A percentile compares a stretch with the other conserved stretches of the same genome.
These are phyloP conservation scores for Talaromyces stipitatus DNA, from an alignment of 495 filamentous ascomycete genomes.

Conservation along the genomic window DNA sequence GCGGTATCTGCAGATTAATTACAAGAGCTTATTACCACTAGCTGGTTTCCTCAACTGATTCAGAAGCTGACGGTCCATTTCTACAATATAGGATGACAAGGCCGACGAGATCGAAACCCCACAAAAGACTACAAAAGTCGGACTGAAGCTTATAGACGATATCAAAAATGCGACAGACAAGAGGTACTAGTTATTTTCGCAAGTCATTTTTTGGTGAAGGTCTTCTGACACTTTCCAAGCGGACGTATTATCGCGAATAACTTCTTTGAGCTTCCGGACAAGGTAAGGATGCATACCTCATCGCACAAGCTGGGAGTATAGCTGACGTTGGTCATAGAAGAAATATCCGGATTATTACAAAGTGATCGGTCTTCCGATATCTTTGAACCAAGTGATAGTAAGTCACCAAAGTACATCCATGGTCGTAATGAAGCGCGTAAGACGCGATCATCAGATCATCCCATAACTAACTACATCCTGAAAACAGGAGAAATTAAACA, in stretches of 20 bases:
- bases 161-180: conserved; percentile 64
- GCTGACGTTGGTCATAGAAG: conserved; percentile 20
- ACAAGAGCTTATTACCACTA: neutral
- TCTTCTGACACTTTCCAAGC: neutral
- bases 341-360: conserved; percentile 66
- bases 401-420: conserved; percentile 6
- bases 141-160: conserved; percentile 56
- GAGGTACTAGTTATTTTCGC: conserved; percentile 40
- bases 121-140: conserved; percentile 58
- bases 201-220: neutral
- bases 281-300: conserved; percentile 18
- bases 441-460: neutral
- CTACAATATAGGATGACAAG: conserved; percentile 7
- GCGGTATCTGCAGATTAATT: neutral
- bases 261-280: conserved; percentile 61
- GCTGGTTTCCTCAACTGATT: neutral
- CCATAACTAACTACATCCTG: neutral
- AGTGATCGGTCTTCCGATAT: conserved; percentile 63
- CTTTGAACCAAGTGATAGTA: conserved; percentile 63
- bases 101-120: conserved; percentile 32
- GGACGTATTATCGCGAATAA: conserved; percentile 56
- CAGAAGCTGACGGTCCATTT: conserved; percentile 5
- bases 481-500: conserved; percentile 49
- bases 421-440: neutral
- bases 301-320: neutral